Evolutionary conservation across 2,329 filamentous ascomycete genomes (phyloP), one percentile per base, ranked within the genome.

Genomic region (Xylariaceae sp.): DNA sequence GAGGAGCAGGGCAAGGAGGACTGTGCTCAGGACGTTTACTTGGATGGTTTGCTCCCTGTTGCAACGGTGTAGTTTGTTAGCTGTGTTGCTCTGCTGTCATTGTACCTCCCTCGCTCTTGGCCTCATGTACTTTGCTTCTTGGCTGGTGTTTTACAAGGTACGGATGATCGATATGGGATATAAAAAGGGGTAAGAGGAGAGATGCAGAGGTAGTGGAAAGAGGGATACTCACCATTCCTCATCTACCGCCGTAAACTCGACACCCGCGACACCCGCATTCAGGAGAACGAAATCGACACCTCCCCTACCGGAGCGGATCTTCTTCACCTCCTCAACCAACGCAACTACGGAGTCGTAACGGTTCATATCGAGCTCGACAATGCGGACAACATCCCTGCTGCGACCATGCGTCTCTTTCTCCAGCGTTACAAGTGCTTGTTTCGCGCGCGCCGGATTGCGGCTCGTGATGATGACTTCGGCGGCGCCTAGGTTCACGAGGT

Each of bases 1-100:
- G 11, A 88, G 75, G 0, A 85, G 70, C 2, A 85, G 60, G 1
- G 76, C 80, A 2, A 87, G 73, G 0, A 86, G 75, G 8, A 76
- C 74, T 0, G 82, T 87, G 21, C 83, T 84, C 2, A 87, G 70
- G 1, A 79, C 75, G 65, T 87, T 87, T 65, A 86, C 80, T 67
- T 87, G 84, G 14, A 87, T 63, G 3, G 76, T 81, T 50, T 78
- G 73, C 48, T 84, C 82, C 58, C 58, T 60, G 24, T 60, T 75
- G 78, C 64, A 16, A 14, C 8, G 31, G 21, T 5, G 7, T 5
- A n/a, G 12, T 6, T 41, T 28, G 23, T 52, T 26, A 49, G 39
- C 24, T 19, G 3, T 48, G 6, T 2, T 29, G 11, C 8, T 14
- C 5, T n/a, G 6, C 7, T 21, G 14, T 4, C 5, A 17, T 3